Conservation (phyloP, 176 grass and related monocot species). For the barley (Hordeum vulgare) region DNA sequence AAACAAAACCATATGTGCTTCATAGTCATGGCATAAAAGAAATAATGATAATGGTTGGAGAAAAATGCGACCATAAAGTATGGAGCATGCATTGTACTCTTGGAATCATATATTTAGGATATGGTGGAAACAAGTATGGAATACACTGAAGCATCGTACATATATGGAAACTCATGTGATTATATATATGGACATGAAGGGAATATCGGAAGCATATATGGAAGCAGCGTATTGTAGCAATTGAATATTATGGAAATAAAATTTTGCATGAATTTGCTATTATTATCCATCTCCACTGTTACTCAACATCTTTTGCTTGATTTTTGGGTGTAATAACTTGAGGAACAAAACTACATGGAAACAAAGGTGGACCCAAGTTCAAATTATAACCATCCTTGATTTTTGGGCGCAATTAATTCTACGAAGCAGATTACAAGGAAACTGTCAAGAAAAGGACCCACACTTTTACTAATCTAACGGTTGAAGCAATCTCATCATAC, state of each 20-base stretch:
- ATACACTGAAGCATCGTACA: not conserved
- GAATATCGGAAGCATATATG: not conserved
- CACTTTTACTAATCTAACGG: no score
- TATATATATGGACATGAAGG: not conserved
- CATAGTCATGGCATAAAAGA: not conserved
- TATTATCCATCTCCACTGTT: no score
- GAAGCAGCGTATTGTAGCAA: not conserved
- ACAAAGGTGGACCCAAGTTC: no score
- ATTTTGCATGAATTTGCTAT: no score
- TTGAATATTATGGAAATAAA: not conserved
- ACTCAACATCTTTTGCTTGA: no score
- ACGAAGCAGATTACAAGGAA: no score
- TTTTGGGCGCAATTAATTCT: no score
- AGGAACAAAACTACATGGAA: no score
- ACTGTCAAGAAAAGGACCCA: no score
- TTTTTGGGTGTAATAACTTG: no score
- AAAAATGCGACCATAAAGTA: not conserved
- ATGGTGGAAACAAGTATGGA: not conserved
- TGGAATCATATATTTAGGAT: not conserved
- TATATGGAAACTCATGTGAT: not conserved
- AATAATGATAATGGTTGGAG: not conserved
- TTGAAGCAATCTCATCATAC: no score
- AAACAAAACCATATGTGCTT: not conserved
- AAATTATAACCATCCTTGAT: no score
- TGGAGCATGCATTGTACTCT: not conserved